Evolutionary conservation across 768 basidiomycete species (phyloP), one percentile per base, ranked within the genome.

Genomic region (Multifurca ochricompacta): DNA sequence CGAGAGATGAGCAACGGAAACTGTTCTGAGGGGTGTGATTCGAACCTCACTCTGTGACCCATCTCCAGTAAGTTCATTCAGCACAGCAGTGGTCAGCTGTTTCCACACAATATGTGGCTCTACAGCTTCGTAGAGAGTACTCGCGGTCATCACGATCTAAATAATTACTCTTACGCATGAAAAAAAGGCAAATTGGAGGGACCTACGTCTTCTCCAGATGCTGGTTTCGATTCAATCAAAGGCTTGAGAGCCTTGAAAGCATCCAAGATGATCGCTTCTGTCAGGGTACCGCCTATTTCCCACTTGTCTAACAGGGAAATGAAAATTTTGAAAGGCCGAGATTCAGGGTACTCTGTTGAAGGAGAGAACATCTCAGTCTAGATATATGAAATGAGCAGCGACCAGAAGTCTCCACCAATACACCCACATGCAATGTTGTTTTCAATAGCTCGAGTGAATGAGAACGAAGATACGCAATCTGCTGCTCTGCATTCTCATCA

Each of bases 241-340:
- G 72, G 64, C 66, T 80, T 80, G 46, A 96, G 73, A 2, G 88
- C 82, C 48, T 76, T 81, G 63, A 97, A 81, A 0, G 89, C 77
- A 61, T 95, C 89, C 61, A 87, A 81, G 10, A 89, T 80, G 48
- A 97, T 70, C 6, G 73, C 74, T 36, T 91, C 85, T 0, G 92
- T 92, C 25, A 99, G 68, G 0, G 78, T 75, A 7, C 78, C 80
- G 4, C 95, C 95, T 41, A 98, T 85, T 67, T 98, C 96, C 89
- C 91, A 97, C 68, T 96, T 96, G 68, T 99, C 96, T 60, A 97
- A 73, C 16, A 98, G 69, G 1, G 92, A 94, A 21, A 98, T 85
- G 67, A 96, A 94, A 31, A 98, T 87, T 69, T 94, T 95, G 78
- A 93, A 98, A 0, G 96, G 91, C 23, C 90, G 74, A 3, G 87